Evolutionary conservation across 2,329 filamentous ascomycete genomes (phyloP), one percentile per base, ranked within the genome.

Genomic region (Fusarium staphyleae): DNA sequence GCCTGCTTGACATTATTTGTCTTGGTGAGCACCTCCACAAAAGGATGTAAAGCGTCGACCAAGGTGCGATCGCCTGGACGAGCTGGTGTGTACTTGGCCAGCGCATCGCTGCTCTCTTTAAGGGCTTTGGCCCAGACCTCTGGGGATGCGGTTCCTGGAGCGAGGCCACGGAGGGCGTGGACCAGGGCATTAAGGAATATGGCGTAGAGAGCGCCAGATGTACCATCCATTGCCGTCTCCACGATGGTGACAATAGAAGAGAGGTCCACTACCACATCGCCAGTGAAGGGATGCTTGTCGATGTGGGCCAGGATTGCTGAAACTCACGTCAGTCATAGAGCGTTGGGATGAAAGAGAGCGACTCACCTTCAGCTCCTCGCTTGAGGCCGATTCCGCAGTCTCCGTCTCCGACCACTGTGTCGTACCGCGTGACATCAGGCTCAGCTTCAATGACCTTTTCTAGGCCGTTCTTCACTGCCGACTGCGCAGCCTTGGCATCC

Each of bases 101-200:
- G 78, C 1, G 87, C 86, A 15, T 86, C 79, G 57, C 88, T 84
- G 46, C 91, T 90, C 63, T 86, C 81, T 58, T 86, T 79, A 12
- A 97, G 78, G 1, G 92, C 93, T 26, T 81, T 77, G 3, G 87
- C 75, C 87, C 83, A 81, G 64, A 77, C 59, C 35, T 76, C 65
- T 5, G 76, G 66, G 3, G 74, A 74, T 3, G 74, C 74, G 5
- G 72, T 66, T 9, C 77, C 77, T 3, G 76, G 69, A 0, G 73
- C 68, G 10, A 77, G 73, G 5, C 69, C 70, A 35, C 78, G 77
- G 14, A 86, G 76, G 3, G 81, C 86, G 59, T 88, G 84, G 16
- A 90, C 86, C 5, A 96, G 85, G 0, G 91, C 87, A 71, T 96
- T 96, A 55, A 96, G 80, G 80, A 96, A 96, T 72, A 97, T 96